A percentile compares a stretch with the other conserved stretches of the same genome.
Evolutionary conservation across 768 basidiomycete species (phyloP).

Genomic region (Boletus rufocinnamomeus): DNA sequence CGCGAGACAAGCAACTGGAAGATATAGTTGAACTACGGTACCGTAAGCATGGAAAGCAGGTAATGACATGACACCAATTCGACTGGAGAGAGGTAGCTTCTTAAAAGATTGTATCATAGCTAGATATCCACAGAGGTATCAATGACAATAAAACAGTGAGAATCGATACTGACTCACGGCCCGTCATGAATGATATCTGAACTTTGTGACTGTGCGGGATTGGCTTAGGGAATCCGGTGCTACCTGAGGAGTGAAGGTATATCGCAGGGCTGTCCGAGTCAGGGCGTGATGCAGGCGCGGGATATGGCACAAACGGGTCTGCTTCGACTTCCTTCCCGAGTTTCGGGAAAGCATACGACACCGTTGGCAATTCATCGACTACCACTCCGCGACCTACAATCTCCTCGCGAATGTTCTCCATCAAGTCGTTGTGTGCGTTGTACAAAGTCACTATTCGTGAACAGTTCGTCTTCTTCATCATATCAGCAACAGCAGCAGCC

Average conservation of each 20-base stretch:
- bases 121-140: neutral
- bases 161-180: constrained; percentile 30
- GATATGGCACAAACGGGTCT: constrained; percentile 16
- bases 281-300: neutral
- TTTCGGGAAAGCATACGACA: constrained; percentile 39
- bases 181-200: constrained; percentile 24
- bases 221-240: constrained; percentile 48
- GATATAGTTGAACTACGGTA: constrained; percentile 32
- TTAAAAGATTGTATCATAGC: neutral
- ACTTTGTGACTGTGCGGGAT: constrained; percentile 36
- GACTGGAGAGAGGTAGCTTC: constrained; percentile 10
- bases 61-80: constrained; percentile 33
- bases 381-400: neutral
- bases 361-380: constrained; percentile 15
- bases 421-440: constrained; percentile 13
- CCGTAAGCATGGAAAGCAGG: constrained; percentile 46
- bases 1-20: constrained; percentile 29
- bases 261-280: constrained; percentile 2
- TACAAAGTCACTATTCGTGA: constrained; percentile 13
- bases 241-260: constrained; percentile 33
- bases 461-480: constrained; percentile 14
- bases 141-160: neutral
- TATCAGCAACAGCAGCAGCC: constrained; percentile 6
- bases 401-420: constrained; percentile 9
- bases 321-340: constrained; percentile 34